Conservation (phyloP, 2,329 filamentous ascomycete species). For the Penicillium aurantiogriseum region DNA sequence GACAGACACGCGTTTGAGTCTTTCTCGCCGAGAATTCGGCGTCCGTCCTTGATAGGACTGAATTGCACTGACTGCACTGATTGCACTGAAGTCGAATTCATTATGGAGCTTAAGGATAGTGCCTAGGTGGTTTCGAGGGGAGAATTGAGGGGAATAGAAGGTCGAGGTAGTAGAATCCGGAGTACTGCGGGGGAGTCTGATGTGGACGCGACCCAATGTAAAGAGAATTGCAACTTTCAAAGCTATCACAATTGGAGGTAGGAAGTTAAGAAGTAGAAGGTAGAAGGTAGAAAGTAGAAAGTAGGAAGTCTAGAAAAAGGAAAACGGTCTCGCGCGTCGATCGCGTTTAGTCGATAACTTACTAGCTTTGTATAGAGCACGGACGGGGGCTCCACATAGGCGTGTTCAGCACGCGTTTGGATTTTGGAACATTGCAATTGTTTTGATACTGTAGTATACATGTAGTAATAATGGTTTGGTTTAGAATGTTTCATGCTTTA, state of each 20-base stretch:
- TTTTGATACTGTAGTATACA: neutral
- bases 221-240: neutral
- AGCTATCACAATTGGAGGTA: neutral
- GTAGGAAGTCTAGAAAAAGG: constrained; percentile 2
- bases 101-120: constrained; percentile 11
- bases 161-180: neutral
- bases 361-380: constrained; percentile 30
- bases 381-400: constrained; percentile 22
- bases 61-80: constrained; percentile 15
- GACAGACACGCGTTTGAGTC: constrained; percentile 43
- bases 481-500: neutral
- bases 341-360: constrained; percentile 27
- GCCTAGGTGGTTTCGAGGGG: neutral
- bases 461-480: too few relatives aligned
- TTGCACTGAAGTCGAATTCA: constrained; percentile 25
- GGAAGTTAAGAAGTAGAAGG: neutral
- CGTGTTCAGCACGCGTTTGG: constrained; percentile 28
- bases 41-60: constrained; percentile 38
- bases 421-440: neutral
- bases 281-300: neutral
- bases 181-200: constrained; percentile 3
- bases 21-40: constrained; percentile 44
- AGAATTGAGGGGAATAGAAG: constrained; percentile 3
- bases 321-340: constrained; percentile 26
- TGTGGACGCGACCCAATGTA: neutral